Evolutionary conservation across 495 filamentous ascomycete species (phyloP), one percentile per base, ranked within the genome.

Genomic region (Astrothelium macrocarpum): DNA sequence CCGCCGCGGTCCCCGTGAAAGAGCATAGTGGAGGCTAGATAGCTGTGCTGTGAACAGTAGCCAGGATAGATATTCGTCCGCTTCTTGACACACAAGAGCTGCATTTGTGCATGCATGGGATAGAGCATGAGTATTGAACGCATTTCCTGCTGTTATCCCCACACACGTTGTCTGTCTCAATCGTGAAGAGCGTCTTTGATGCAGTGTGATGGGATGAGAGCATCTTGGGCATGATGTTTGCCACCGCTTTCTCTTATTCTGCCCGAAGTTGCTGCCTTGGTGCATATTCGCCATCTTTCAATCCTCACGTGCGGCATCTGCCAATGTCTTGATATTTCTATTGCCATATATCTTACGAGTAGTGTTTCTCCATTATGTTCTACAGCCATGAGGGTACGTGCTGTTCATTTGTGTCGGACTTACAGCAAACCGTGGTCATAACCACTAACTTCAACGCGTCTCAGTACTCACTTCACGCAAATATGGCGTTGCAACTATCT

Each of bases 401-500:
- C 59, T 34, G 25, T n/a, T 42, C 63, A 20, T 53, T 28, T 60
- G 25, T 23, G 42, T 29, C 53, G 1, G 3, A 43, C 28, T 31
- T 18, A 53, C 62, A 45, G 60, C 49, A 25, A 59, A 32, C n/a
- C 29, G 64, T 32, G 20, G 28, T n/a, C 45, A 49, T 2, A n/a
- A n/a, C n/a, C n/a, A n/a, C 20, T 63, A 67, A 65, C 59, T 60
- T 69, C 68, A 45, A 76, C 59, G 1, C 53, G 29, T 63, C 36
- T 12, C 72, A 95, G 91, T 97, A 64, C 85, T 98, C 61, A 96
- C 90, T 4, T 91, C 84, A 53, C 86, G 86, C 46, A 87, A 91
- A 71, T 87, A 95, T 78, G 94, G 94, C 32, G 90, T 98, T 62
- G 90, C 93, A 2, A 97, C 93, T 1, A 85, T 98, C 59, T 98